Base-by-base conservation (phyloP, 2,329 filamentous ascomycete species). In the Myriangium duriaei region DNA sequence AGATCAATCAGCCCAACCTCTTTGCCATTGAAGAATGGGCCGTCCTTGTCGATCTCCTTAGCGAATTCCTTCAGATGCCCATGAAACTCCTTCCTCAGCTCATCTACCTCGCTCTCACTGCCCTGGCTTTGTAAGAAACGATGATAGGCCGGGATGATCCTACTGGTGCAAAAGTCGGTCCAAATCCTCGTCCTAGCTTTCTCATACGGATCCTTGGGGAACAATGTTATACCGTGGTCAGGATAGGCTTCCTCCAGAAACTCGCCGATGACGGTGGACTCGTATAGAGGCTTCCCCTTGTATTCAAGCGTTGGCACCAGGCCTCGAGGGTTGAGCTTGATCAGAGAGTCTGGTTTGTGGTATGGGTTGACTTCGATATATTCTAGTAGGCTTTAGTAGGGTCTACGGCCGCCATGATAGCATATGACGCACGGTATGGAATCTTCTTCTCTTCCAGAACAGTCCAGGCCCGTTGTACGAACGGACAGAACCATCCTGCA, bases 191-290 rank as follows among this genome's bases (percentile, higher is more conserved):
- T 74, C 13, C 74, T 58, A 3, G 81, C 81, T 37, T 71, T 66
- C 38, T 74, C 67, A 49, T 83, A 87, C 0, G 72, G 62, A 39
- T 76, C 72, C 0, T 56, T 50, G 0, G 81, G 76, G 7, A 82
- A 58, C 3, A 87, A 55, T 1, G 58, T 54, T 2, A 64, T 65
- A 38, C 39, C 63, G 56, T 51, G 67, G 3, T 64, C 63, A 0
- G 68, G 61, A 43, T 74, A 85, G 0, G 73, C 74, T 44, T 87
- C 81, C 45, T 88, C 76, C 1, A 88, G 64, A 47, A 82, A 88
- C 54, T 86, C 80, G 57, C 75, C 77, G 26, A 88, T 68, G 32
- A 87, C 71, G 5, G 65, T 72, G 50, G 76, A 81, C 55, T 88
- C 81, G 48, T 81, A 85, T 5, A 87, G 63, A 0, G 79, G 73